Base-by-base conservation (phyloP, 768 basidiomycete genomes). In the Podaxis carcinomalis region DNA sequence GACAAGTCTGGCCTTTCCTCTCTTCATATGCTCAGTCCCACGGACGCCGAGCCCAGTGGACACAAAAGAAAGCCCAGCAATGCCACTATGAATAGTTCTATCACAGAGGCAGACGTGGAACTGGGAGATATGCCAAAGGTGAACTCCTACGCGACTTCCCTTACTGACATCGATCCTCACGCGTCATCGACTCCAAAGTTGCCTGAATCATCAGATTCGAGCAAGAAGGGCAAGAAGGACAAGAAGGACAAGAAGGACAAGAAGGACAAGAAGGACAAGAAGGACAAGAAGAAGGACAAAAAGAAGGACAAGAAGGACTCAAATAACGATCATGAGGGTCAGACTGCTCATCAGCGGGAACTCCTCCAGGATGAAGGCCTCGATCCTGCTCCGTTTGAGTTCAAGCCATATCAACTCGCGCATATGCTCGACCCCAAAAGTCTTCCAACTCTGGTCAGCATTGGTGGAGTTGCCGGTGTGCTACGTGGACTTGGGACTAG, bases 371-470 rank as follows among this genome's bases (percentile, higher is more conserved):
- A 78, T 62, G 71, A 69, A 28, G 71, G 68, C 23, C 67, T 76
- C 35, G 82, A 95, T 69, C 83, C 88, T 1, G 72, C 82, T 1
- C 92, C 93, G 0, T 97, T 96, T 72, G 70, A 68, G 10, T 87
- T 87, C 68, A 86, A 85, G 59, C 92, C 95, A 0, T 83, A 80
- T 62, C 77, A 81, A 53, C 86, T 98, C 14, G 95, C 95, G 0
- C 83, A 85, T 62, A 82, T 97, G 56, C 85, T 98, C 39, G 95
- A 98, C 70, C 94, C 95, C 7, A 98, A 97, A 75, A 88, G 78
- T 63, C 64, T 95, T 10, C 81, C 87, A 2, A 70, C 79, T 13
- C 81, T 99, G 35, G 77, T 77, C 16, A 73, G 72, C 10, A 78
- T 96, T 37, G 95, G 94, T 19, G 97, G 97, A 44, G 76, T 81